Conservation (phyloP, 1,284 basidiomycete genomes). For the Marasmius tenuissimus region DNA sequence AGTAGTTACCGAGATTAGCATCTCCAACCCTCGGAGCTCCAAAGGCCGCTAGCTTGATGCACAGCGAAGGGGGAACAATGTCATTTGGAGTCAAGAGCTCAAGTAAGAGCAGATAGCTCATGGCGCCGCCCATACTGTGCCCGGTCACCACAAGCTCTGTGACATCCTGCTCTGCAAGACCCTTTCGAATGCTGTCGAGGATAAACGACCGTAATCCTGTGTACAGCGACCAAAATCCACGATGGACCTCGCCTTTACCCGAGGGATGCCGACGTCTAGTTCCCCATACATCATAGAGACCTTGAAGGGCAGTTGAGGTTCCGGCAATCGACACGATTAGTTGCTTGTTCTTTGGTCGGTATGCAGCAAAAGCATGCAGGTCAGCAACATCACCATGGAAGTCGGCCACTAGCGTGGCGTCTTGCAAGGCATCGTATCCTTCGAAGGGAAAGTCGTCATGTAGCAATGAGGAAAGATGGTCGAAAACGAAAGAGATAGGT, state of each 20-base stretch:
- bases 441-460: slow-evolving; percentile 47
- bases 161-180: slow-evolving; percentile 23
- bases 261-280: slow-evolving; percentile 37
- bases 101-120: slow-evolving; percentile 46
- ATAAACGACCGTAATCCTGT: slow-evolving; percentile 36
- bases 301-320: slow-evolving; percentile 40
- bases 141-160: slow-evolving; percentile 49
- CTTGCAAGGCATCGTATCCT: slow-evolving; percentile 39
- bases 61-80: slow-evolving; percentile 22
- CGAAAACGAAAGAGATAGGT: slow-evolving; percentile 39
- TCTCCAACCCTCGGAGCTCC: slow-evolving; percentile 51
- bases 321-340: slow-evolving; percentile 50
- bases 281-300: slow-evolving; percentile 42
- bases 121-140: slow-evolving; percentile 51
- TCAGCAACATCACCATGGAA: slow-evolving; percentile 40
- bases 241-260: slow-evolving; percentile 39
- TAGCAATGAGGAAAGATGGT: slow-evolving; percentile 37
- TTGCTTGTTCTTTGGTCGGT: slow-evolving; percentile 39
- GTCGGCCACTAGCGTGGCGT: slow-evolving; percentile 30
- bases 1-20: slow-evolving; percentile 38
- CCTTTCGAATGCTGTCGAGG: slow-evolving; percentile 30
- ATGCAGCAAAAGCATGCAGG: slow-evolving; percentile 43
- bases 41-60: slow-evolving; percentile 45
- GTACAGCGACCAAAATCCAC: slow-evolving; percentile 55
- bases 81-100: slow-evolving; percentile 38